Evolutionary conservation across 306 rosid species (phyloP), one percentile per base, ranked within the genome.

Genomic region (Cucurbita ficifolia): DNA sequence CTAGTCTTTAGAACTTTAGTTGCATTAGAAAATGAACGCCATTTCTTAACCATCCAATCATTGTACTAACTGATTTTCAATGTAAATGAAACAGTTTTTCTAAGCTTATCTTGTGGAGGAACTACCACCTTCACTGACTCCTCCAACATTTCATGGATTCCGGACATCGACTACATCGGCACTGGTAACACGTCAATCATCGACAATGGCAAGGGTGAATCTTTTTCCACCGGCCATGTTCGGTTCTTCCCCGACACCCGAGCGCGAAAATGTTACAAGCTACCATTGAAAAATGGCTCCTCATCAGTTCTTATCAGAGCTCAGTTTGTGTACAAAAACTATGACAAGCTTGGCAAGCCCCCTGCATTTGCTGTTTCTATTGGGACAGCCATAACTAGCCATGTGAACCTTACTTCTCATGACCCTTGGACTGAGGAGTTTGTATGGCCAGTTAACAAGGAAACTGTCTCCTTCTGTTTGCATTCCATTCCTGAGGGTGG

Each of bases 31-130:
- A n/a, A n/a, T n/a, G n/a, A n/a, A n/a, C n/a, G n/a, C n/a, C n/a
- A n/a, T n/a, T 42, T n/a, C 57, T 52, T 52, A 52, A 52, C 21
- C 57, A 52, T 42, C 46, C 46, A 42, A 7, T 9, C 46, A 42
- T 4, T 52, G 3, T 46, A 46, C 58, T 22, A n/a, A 72, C 39
- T 38, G 46, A 68, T 6, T 46, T 8, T 46, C 55, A 22, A 18
- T 45, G 18, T 42, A n/a, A 21, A 33, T 39, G 51, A 18, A 8
- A 57, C 97, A 90, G 97, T 89, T 79, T 93, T 93, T 83, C 70
- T 93, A 83, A 93, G 98, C 82, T 80, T 93, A 61, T 80, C 94
- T 76, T 93, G 98, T 81, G 98, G 98, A 76, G 96, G 90, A 84
- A 85, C 60, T 60, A 76, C 77, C 36, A 84, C 82, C 70, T 86